A percentile compares a stretch with the other conserved stretches of the same genome.
These are phyloP conservation scores for Penicillium coprophilum DNA, from an alignment of 495 filamentous ascomycete species.

Conservation along the genomic window DNA sequence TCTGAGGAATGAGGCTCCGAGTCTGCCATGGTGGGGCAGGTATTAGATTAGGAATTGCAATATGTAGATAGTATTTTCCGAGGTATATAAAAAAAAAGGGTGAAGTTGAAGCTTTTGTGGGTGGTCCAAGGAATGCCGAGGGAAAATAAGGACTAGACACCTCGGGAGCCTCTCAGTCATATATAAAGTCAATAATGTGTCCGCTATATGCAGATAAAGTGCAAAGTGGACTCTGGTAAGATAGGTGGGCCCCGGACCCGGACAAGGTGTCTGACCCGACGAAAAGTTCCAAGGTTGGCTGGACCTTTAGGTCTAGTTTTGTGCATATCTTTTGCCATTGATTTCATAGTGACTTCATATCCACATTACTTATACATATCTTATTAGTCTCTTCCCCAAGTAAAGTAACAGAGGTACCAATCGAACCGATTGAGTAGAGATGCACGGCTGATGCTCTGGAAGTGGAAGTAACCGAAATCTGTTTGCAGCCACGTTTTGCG, in stretches of 20 bases:
- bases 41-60: background rate
- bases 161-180: background rate
- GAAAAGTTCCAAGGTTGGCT: background rate
- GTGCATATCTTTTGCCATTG: background rate
- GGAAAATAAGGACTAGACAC: background rate
- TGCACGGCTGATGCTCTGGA: background rate
- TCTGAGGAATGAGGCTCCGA: slow-evolving; percentile 26
- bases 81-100: too few species aligned
- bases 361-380: too few species aligned
- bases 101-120: slow-evolving; percentile 2
- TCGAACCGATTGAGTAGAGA: too few species aligned
- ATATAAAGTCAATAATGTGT: background rate
- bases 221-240: background rate
- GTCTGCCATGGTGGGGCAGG: slow-evolving; percentile 33
- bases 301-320: background rate
- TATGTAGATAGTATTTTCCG: background rate
- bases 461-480: background rate
- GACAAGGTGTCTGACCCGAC: background rate
- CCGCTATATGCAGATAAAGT: background rate
- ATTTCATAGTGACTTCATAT: background rate
- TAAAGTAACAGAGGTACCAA: too few species aligned
- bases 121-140: background rate
- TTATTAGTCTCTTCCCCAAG: background rate
- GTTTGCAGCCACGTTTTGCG: slow-evolving; percentile 6
- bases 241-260: background rate